phyloP scores from a whole-genome alignment of 176 grass and related monocot genomes.

The Pontederia crassipes region DNA sequence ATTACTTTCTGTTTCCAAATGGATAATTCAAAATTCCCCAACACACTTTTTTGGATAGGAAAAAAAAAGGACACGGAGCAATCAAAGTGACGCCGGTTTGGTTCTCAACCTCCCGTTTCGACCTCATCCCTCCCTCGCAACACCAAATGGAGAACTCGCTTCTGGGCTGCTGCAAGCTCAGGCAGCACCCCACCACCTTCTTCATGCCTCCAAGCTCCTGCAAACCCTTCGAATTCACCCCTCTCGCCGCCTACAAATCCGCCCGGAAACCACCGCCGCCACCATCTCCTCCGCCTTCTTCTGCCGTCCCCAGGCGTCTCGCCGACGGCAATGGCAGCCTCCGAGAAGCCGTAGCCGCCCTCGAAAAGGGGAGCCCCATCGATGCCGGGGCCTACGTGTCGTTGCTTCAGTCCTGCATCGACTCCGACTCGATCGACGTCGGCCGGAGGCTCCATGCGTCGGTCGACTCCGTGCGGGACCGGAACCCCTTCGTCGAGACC shows the following conservation, averaged over 20 bases:
- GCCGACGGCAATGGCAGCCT: conserved; percentile 19
- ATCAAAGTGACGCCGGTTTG: not conserved
- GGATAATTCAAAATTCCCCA: too few relatives aligned
- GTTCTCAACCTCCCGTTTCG: not conserved
- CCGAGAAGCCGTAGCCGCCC: conserved; percentile 27
- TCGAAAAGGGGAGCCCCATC: conserved; percentile 17
- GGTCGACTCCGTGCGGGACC: not conserved
- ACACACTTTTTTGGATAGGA: not conserved
- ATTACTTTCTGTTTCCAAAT: too few relatives aligned
- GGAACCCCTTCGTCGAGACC: conserved; percentile 33
- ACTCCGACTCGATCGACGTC: conserved; percentile 22
- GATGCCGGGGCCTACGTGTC: conserved; percentile 21
- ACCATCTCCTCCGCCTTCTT: not conserved
- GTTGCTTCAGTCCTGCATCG: conserved; percentile 32
- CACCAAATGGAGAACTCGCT: not conserved
- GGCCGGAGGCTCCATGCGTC: conserved; percentile 33
- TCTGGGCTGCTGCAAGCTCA: not conserved
- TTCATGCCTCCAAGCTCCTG: not conserved
- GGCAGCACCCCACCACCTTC: not conserved
- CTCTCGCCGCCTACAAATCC: not conserved
- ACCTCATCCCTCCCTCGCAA: too few relatives aligned
- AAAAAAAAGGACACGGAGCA: not conserved
- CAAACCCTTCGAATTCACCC: not conserved
- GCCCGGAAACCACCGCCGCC: not conserved
- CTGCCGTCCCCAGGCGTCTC: not conserved